Percentiles rank a stretch among this genome's conserved stretches.
Evolutionary conservation across 305 asterid species (phyloP).

Genomic region (Petunia hybrid): DNA sequence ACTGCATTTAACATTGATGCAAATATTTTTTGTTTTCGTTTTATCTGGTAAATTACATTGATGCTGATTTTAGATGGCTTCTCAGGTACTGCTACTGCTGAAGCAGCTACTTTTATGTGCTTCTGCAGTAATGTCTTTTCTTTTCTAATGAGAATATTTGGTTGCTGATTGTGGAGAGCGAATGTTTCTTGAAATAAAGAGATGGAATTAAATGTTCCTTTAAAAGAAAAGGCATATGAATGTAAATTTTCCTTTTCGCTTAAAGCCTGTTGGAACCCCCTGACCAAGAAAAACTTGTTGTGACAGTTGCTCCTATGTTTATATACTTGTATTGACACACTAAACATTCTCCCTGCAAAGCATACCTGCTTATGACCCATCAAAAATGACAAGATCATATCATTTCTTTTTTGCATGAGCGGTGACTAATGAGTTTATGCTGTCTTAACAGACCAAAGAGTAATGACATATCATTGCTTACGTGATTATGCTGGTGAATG

Average conservation of each 20-base stretch:
- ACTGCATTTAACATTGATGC: conserved; percentile 26
- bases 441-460: not conserved
- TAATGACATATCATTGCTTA: too few species aligned
- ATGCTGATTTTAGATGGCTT: not conserved
- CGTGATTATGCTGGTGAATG: not conserved
- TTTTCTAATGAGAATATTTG: not conserved
- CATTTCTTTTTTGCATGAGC: not conserved
- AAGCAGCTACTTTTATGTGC: not conserved
- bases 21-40: not conserved
- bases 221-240: not conserved
- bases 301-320: too few species aligned
- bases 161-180: not conserved
- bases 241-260: not conserved
- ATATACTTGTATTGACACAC: too few species aligned
- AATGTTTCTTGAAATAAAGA: not conserved
- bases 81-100: not conserved
- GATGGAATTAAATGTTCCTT: not conserved
- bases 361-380: not conserved
- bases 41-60: not conserved
- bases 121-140: not conserved
- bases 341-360: too few species aligned
- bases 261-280: not conserved
- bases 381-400: not conserved
- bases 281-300: too few species aligned
- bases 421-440: not conserved